These are phyloP conservation scores for Triticum urartu DNA, from an alignment of 176 grass and related monocot genomes.

Conservation along the genomic window DNA sequence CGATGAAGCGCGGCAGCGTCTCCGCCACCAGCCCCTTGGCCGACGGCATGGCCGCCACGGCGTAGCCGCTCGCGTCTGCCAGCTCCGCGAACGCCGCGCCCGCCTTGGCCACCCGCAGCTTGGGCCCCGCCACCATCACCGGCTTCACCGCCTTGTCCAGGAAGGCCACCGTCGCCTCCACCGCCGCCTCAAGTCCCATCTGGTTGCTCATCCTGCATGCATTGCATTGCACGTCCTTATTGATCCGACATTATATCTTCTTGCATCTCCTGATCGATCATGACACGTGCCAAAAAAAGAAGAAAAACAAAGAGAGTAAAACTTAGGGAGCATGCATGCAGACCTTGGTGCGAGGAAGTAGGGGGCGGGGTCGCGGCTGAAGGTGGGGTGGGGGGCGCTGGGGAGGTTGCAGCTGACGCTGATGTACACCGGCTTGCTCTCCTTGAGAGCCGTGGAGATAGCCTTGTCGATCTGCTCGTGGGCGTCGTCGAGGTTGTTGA, in stretches of 20 bases:
- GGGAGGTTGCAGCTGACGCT: constrained; percentile 82
- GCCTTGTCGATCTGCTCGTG: constrained; percentile 86
- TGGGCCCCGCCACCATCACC: constrained; percentile 53
- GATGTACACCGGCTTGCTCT: constrained; percentile 87
- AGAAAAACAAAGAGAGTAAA: background rate
- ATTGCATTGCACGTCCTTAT: too few species aligned
- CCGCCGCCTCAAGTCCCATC: constrained; percentile 42
- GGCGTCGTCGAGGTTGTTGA: constrained; percentile 74
- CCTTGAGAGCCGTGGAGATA: constrained; percentile 65
- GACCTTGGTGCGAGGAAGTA: constrained; percentile 55
- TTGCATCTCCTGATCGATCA: too few species aligned
- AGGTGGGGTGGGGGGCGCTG: constrained; percentile 59
- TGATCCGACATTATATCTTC: too few species aligned
- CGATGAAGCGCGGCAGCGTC: constrained; percentile 60
- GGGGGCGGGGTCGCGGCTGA: constrained; percentile 46
- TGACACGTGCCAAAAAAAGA: too few species aligned
- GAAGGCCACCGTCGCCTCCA: constrained; percentile 41
- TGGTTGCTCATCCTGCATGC: constrained; percentile 38
- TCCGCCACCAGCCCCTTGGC: constrained; percentile 59
- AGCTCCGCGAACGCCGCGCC: constrained; percentile 40
- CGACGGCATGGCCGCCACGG: constrained; percentile 40
- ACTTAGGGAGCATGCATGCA: background rate
- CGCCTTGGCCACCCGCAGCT: constrained; percentile 47
- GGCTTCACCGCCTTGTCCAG: constrained; percentile 58
- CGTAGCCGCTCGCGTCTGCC: constrained; percentile 47